Evolutionary conservation across 345 rosid species (phyloP).

Genomic region (Acer campestre): DNA sequence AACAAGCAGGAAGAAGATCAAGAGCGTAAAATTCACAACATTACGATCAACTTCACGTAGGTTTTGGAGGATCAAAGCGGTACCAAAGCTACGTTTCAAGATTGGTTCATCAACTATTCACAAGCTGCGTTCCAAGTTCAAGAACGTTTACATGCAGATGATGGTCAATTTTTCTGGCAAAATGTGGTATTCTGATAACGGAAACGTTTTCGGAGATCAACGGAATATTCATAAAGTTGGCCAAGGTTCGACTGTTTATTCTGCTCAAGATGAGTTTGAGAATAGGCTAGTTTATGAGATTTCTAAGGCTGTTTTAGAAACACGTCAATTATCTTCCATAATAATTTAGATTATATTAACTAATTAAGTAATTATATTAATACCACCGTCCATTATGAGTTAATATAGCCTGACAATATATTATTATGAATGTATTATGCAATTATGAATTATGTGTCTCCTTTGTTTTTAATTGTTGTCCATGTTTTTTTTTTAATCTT

Average conservation of each 20-base stretch:
- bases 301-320: conserved; percentile 27
- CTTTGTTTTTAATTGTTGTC: too few relatives aligned
- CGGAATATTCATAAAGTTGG: conserved; percentile 32
- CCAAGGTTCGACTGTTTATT: not conserved
- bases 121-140: conserved; percentile 34
- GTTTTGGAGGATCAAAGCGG: conserved; percentile 39
- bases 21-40: conserved; percentile 25
- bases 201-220: conserved; percentile 26
- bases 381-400: too few relatives aligned
- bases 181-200: conserved; percentile 28
- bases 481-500: too few relatives aligned
- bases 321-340: conserved; percentile 17
- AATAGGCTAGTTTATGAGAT: conserved; percentile 41
- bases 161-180: conserved; percentile 33
- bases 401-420: too few relatives aligned
- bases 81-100: conserved; percentile 29
- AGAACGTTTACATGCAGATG: conserved; percentile 35
- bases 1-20: conserved; percentile 22
- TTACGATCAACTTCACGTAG: conserved; percentile 22
- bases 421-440: too few relatives aligned
- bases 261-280: conserved; percentile 31
- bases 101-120: conserved; percentile 24
- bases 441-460: too few relatives aligned
- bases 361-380: too few relatives aligned
- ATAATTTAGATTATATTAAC: too few relatives aligned